phyloP scores from a whole-genome alignment of 768 basidiomycete species.

The Crepidotus variabilis region DNA sequence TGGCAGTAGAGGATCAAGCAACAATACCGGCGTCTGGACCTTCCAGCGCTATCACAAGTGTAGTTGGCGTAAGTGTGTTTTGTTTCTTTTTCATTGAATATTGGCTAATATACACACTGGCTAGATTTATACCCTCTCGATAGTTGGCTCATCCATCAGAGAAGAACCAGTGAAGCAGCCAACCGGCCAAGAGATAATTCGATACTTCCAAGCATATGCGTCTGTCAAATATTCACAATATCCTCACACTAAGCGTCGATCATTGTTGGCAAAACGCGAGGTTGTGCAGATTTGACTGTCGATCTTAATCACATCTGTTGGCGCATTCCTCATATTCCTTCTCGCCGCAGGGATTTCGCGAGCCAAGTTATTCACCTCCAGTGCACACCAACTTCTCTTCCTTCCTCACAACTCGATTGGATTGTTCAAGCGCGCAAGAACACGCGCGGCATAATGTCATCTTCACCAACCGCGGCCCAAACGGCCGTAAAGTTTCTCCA shows the following conservation, averaged over 20 bases:
- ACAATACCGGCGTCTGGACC: conserved; percentile 3
- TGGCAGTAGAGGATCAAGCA: conserved; percentile 5
- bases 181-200: conserved; percentile 13
- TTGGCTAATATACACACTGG: not conserved
- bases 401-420: conserved; percentile 11
- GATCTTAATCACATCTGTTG: conserved; percentile 1
- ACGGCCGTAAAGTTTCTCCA: not conserved
- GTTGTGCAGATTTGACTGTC: conserved; percentile 10
- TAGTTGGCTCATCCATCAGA: conserved; percentile 5
- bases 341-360: not conserved
- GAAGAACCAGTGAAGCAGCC: conserved; percentile 9
- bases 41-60: not conserved
- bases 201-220: conserved; percentile 12
- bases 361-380: not conserved
- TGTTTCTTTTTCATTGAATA: not conserved
- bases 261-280: not conserved
- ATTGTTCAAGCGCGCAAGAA: conserved; percentile 9
- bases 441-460: not conserved
- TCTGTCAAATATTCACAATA: conserved; percentile 10
- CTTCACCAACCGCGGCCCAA: not conserved
- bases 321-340: not conserved
- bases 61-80: conserved; percentile 2
- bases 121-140: conserved; percentile 3
- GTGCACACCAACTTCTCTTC: conserved; percentile 3
- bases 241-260: conserved; percentile 1